A percentile compares a stretch with the other conserved stretches of the same genome.
phyloP scores from a whole-genome alignment of 2,329 filamentous ascomycete species.

The Neonectria neomacrospora region DNA sequence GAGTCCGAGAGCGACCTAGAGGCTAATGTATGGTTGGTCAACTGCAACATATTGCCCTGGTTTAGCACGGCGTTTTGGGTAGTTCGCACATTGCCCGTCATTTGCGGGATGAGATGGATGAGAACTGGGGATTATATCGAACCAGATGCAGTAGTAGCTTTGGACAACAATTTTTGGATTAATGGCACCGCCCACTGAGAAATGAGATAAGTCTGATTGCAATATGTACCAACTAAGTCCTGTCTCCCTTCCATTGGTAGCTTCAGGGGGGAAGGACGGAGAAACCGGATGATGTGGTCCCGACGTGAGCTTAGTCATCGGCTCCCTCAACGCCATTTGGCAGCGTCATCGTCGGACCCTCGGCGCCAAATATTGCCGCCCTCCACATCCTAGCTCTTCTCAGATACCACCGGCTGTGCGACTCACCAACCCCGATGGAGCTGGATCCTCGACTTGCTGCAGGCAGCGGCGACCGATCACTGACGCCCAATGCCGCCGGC shows the following conservation, averaged over 20 bases:
- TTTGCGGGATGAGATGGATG: conserved; percentile 21
- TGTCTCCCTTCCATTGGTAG: neutral
- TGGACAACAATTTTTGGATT: conserved; percentile 20
- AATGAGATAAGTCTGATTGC: conserved; percentile 9
- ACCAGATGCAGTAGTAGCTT: conserved; percentile 19
- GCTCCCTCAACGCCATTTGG: conserved; percentile 5
- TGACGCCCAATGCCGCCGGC: conserved; percentile 25
- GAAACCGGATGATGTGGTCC: conserved; percentile 24
- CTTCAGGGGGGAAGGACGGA: conserved; percentile 7
- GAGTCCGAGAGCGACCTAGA: conserved; percentile 12
- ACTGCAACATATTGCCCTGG: conserved; percentile 21
- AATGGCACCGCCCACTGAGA: conserved; percentile 20
- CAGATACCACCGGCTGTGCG: conserved; percentile 31
- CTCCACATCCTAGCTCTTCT: conserved; percentile 30
- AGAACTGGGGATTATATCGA: conserved; percentile 17
- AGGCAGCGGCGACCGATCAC: conserved; percentile 38
- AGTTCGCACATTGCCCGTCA: conserved; percentile 14
- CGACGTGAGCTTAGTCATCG: conserved; percentile 39
- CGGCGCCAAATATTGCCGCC: conserved; percentile 47
- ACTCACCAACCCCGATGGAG: conserved; percentile 45
- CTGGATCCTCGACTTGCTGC: conserved; percentile 48
- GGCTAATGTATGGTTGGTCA: conserved; percentile 10
- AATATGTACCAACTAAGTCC: no score
- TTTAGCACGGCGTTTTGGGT: conserved; percentile 32
- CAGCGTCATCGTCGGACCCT: conserved; percentile 41